Conservation (phyloP, 768 basidiomycete species). For the Naganishia vishniacii region DNA sequence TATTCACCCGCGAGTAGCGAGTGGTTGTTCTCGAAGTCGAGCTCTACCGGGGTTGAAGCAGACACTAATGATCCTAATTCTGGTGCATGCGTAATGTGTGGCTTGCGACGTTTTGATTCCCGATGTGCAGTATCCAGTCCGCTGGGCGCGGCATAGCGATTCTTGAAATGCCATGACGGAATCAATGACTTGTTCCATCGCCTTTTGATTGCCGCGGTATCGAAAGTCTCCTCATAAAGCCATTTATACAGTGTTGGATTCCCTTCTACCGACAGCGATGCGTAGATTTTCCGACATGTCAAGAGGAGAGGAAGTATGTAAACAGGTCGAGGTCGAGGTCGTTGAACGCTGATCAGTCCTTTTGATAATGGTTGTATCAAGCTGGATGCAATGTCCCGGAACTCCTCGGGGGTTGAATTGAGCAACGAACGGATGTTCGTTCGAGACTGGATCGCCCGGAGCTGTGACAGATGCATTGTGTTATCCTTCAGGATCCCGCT, state of each 20-base stretch:
- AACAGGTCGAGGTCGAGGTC: constrained; percentile 22
- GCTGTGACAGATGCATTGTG: background rate
- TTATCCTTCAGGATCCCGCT: too few relatives aligned
- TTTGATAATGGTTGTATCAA: background rate
- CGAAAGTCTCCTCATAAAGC: constrained; percentile 42
- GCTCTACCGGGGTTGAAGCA: background rate
- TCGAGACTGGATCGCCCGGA: background rate
- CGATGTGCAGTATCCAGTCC: background rate
- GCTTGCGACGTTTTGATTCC: background rate
- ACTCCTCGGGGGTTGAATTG: background rate
- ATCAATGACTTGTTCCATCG: constrained; percentile 29
- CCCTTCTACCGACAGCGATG: constrained; percentile 32
- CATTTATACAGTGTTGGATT: constrained; percentile 40
- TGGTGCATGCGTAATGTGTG: background rate
- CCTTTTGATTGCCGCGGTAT: constrained; percentile 36
- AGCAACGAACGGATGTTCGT: constrained; percentile 8
- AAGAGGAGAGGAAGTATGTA: constrained; percentile 34
- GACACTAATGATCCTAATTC: background rate
- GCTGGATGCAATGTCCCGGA: background rate
- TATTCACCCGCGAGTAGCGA: constrained; percentile 42
- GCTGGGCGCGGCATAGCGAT: background rate
- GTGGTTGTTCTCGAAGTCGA: constrained; percentile 38
- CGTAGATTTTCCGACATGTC: constrained; percentile 32
- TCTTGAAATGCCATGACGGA: constrained; percentile 2
- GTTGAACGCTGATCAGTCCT: background rate